Base-by-base conservation (phyloP, 2,329 filamentous ascomycete genomes). In the Pseudopyricularia javanii region DNA sequence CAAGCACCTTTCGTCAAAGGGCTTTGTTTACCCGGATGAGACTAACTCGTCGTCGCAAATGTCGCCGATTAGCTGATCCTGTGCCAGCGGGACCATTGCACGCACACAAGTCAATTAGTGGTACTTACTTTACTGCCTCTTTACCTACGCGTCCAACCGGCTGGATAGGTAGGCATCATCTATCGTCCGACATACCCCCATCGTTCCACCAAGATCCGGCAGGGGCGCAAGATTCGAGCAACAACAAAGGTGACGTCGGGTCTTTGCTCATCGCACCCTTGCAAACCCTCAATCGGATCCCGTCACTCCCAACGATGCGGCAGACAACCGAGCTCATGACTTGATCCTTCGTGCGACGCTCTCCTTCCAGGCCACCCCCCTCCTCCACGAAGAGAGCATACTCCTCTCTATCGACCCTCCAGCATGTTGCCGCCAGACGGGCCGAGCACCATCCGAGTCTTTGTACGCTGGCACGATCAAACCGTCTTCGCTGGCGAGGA, bases 401-500 rank as follows among this genome's bases (percentile, higher is more conserved):
- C 40, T 45, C 14, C 40, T 45, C 40, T 45, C 40, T 45, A 24
- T 45, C 40, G 28, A 30, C 4, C 40, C 40, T 45, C 40, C 34
- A 45, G 60, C 64, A 79, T 79, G 75, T 66, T 74, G 59, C 67
- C 73, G 59, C 73, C 76, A 62, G 65, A 62, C 59, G 61, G 66
- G 56, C 37, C 47, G 32, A 74, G 72, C 70, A 91, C 94, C 74
- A 89, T 98, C 66, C 87, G 91, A 68, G 91, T 96, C 69, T 95
- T 91, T 68, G 88, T 98, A 68, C 84, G 85, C 72, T 98, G 91
- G 87, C 86, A 89, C 67, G 88, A 95, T 65, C 84, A 91, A 68
- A 91, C 88, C 56, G 88, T 98, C 62, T 98, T 97, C 71, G 88
- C 93, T 54, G 93, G 93, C 69, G 93, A 98, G 74, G 86, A 95